phyloP scores from a whole-genome alignment of 2,329 filamentous ascomycete genomes.

The Mycocentrospora acerina region DNA sequence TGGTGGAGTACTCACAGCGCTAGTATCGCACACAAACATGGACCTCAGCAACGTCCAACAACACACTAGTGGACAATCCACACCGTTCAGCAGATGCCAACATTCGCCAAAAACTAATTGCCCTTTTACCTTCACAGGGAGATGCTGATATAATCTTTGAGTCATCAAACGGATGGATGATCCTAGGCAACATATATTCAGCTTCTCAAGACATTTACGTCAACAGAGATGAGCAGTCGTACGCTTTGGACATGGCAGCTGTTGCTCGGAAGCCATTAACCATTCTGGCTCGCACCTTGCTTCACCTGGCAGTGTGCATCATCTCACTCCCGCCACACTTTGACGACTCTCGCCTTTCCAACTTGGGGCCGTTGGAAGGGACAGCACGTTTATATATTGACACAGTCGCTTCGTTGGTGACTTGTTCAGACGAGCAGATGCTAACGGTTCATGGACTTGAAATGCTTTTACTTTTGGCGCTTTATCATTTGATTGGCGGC shows the following conservation, averaged over 20 bases:
- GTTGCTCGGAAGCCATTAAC: constrained; percentile 29
- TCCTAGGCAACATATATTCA: constrained; percentile 30
- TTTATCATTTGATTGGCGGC: constrained; percentile 33
- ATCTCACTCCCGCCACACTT: constrained; percentile 36
- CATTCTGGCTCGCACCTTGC: constrained; percentile 37
- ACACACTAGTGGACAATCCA: constrained; percentile 19
- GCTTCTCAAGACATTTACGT: constrained; percentile 34
- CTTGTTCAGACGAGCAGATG: constrained; percentile 36
- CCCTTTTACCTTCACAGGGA: constrained; percentile 37
- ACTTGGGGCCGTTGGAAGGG: constrained; percentile 36
- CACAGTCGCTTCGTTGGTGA: constrained; percentile 32
- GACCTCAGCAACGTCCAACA: constrained; percentile 32
- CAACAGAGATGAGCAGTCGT: constrained; percentile 32
- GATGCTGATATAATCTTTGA: constrained; percentile 41
- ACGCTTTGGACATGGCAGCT: constrained; percentile 35
- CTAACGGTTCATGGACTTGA: constrained; percentile 40
- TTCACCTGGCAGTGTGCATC: constrained; percentile 39
- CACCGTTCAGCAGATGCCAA: constrained; percentile 14
- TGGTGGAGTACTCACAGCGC: constrained; percentile 7
- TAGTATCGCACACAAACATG: constrained; percentile 35
- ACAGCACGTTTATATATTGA: constrained; percentile 37
- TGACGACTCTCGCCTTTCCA: constrained; percentile 23
- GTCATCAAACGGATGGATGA: constrained; percentile 41
- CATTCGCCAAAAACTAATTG: constrained; percentile 22
- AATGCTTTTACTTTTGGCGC: constrained; percentile 32